Conservation (phyloP, 495 filamentous ascomycete genomes). For the Hypoxylon fuscum region DNA sequence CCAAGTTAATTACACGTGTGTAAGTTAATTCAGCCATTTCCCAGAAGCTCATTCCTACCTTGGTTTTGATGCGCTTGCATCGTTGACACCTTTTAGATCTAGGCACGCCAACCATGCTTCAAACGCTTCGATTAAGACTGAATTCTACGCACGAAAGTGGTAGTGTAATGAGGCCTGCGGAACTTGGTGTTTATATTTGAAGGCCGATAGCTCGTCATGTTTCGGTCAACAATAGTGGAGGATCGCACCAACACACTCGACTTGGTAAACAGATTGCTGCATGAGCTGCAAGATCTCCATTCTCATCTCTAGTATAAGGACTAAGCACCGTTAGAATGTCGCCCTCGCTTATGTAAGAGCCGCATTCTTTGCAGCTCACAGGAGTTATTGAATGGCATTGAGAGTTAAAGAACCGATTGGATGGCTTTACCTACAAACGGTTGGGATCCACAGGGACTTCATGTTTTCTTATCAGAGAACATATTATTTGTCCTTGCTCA, state of each 20-base stretch:
- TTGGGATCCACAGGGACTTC: no score
- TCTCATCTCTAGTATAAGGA: background rate
- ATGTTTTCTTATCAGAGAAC: no score
- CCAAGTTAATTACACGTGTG: background rate
- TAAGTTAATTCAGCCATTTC: background rate
- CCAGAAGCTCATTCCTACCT: slow-evolving; percentile 4
- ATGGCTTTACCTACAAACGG: no score
- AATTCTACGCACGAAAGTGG: slow-evolving; percentile 12
- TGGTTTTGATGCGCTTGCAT: slow-evolving; percentile 33
- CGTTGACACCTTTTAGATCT: slow-evolving; percentile 30
- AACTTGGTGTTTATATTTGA: slow-evolving; percentile 8
- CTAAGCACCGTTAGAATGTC: no score
- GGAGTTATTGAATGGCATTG: no score
- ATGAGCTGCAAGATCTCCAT: background rate
- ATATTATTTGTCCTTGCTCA: no score
- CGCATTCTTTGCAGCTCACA: no score
- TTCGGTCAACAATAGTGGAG: background rate
- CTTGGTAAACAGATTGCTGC: slow-evolving; percentile 5
- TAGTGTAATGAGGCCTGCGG: slow-evolving; percentile 5
- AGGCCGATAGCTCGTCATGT: background rate
- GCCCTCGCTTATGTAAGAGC: no score
- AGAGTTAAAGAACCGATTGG: no score
- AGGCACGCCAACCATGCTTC: slow-evolving; percentile 28
- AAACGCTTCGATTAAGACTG: slow-evolving; percentile 9
- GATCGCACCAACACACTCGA: slow-evolving; percentile 15